phyloP scores from a whole-genome alignment of 2,329 filamentous ascomycete genomes.

The Botryotinia calthae region DNA sequence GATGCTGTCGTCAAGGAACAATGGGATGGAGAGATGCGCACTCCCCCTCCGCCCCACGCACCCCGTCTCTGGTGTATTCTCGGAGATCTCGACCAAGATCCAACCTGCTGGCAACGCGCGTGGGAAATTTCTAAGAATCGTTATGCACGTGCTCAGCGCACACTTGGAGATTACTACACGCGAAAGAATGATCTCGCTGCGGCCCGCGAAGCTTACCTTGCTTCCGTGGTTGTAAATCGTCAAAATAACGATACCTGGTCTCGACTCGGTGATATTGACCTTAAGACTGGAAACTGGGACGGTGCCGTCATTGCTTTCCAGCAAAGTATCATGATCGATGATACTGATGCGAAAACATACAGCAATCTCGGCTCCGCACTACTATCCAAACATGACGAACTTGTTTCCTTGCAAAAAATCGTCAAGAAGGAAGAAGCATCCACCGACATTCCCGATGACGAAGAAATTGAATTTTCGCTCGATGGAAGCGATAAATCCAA shows the following conservation, averaged over 20 bases:
- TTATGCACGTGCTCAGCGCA: slow-evolving; percentile 84
- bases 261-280: slow-evolving; percentile 80
- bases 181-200: slow-evolving; percentile 61
- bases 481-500: slow-evolving; percentile 36
- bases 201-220: slow-evolving; percentile 74
- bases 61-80: slow-evolving; percentile 90
- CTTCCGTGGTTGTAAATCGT: slow-evolving; percentile 75
- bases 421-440: slow-evolving; percentile 37
- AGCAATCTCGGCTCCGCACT: slow-evolving; percentile 88
- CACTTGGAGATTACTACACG: slow-evolving; percentile 76
- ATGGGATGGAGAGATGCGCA: slow-evolving; percentile 61
- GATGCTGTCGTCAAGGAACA: slow-evolving; percentile 56
- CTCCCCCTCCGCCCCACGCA: slow-evolving; percentile 74
- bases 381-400: slow-evolving; percentile 63
- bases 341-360: slow-evolving; percentile 89
- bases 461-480: slow-evolving; percentile 6
- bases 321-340: slow-evolving; percentile 78
- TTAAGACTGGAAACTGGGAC: slow-evolving; percentile 73
- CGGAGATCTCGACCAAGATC: slow-evolving; percentile 79
- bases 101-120: slow-evolving; percentile 74
- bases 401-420: slow-evolving; percentile 40
- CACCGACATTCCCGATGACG: slow-evolving; percentile 19
- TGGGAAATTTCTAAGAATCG: slow-evolving; percentile 81
- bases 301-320: slow-evolving; percentile 82
- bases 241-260: slow-evolving; percentile 86